Conservation (phyloP, 2,329 filamentous ascomycete genomes). For the Trichoderma arundinaceum region DNA sequence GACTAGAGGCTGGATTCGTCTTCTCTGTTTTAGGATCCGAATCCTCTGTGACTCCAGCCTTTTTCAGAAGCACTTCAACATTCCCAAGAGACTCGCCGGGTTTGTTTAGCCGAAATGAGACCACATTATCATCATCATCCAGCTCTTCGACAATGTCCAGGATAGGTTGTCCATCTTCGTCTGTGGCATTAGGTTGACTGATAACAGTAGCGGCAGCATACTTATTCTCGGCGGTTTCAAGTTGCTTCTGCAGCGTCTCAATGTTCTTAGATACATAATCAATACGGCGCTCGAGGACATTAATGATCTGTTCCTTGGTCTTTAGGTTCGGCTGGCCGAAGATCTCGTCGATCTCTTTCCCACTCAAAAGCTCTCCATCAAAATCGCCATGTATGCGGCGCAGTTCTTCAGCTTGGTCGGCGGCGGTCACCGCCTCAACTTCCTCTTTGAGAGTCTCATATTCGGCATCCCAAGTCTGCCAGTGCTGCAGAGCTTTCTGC, state of each 20-base stretch:
- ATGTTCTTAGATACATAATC: conserved; percentile 91
- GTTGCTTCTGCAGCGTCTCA: conserved; percentile 72
- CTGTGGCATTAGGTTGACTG: conserved; percentile 64
- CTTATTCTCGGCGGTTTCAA: conserved; percentile 71
- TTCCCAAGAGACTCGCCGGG: conserved; percentile 71
- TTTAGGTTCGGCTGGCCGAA: conserved; percentile 43
- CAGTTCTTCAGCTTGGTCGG: conserved; percentile 57
- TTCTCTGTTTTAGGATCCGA: conserved; percentile 26
- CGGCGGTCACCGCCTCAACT: conserved; percentile 61
- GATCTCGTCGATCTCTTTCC: conserved; percentile 60
- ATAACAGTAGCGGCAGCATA: conserved; percentile 67
- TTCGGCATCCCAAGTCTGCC: conserved; percentile 89
- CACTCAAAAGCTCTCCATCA: conserved; percentile 66
- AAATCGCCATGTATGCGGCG: conserved; percentile 63
- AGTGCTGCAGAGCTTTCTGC: conserved; percentile 78
- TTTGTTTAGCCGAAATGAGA: conserved; percentile 69
- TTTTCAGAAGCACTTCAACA: conserved; percentile 73
- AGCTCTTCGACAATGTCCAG: conserved; percentile 92
- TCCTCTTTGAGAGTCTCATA: conserved; percentile 90
- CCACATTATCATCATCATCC: conserved; percentile 86
- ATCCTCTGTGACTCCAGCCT: conserved; percentile 70
- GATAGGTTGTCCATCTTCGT: conserved; percentile 75
- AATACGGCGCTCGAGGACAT: conserved; percentile 70
- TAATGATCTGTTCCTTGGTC: conserved; percentile 58
- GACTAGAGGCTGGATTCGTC: conserved; percentile 15